Base-by-base conservation (phyloP, 768 basidiomycete species). In the Mrakia gelida region DNA sequence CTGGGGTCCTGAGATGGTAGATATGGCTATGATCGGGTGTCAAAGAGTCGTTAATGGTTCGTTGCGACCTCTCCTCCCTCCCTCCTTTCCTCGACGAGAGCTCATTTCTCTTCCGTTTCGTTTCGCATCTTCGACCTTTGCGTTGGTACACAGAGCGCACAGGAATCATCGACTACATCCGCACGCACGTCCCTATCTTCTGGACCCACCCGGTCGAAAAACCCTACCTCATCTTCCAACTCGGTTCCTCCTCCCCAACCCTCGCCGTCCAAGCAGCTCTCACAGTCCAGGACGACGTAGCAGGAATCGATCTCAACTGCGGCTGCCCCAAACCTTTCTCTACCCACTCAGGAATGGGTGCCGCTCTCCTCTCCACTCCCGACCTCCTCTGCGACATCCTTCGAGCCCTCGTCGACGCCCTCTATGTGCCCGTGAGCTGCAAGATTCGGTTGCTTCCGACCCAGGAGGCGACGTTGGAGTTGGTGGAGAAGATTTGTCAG, bases 271-370 rank as follows among this genome's bases (percentile, higher is more conserved):
- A 94, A 85, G 96, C 97, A 1, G 95, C 97, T 7, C 90, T 91
- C 82, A 89, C 88, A 0, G 93, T 99, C 56, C 88, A 91, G 85
- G 86, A 92, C 49, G 97, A 99, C 82, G 90, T 99, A 43, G 90
- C 95, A 0, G 97, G 95, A 28, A 88, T 99, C 81, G 97, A 98
- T 84, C 90, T 99, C 79, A 98, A 98, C 84, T 98, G 97, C 82
- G 97, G 96, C 0, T 99, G 96, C 82, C 95, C 95, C 0, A 96
- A 96, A 81, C 92, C 95, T 0, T 98, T 98, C 85, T 96, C 94
- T 30, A 94, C 93, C 0, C 91, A 92, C 80, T 86, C 91, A 0
- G 97, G 97, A 0, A 98, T 98, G 95, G 97, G 97, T 13, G 96
- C 97, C 0, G 96, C 95, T 3, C 87, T 99, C 21, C 89, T 99